Percentiles rank a stretch among this genome's conserved stretches.
Conservation (phyloP, 1,139 yeast species). For the Suhomyces guaymorum region DNA sequence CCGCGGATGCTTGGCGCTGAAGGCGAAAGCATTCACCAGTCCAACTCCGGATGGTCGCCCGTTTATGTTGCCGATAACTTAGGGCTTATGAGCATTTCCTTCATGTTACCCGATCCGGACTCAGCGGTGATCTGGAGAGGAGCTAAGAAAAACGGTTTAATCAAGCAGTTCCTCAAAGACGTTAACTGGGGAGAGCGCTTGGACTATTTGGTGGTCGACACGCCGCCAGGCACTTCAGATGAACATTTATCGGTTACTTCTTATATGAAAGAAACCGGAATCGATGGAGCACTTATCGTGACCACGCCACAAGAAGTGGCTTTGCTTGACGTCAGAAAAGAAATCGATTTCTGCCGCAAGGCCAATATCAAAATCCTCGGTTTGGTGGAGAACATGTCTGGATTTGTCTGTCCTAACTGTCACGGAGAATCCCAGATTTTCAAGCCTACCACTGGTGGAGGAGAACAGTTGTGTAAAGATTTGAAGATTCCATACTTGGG, state of each 20-base stretch:
- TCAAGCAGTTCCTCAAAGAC: conserved; percentile 90
- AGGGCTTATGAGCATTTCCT: conserved; percentile 94
- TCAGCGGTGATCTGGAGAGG: conserved; percentile 98
- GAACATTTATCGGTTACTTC: conserved; percentile 91
- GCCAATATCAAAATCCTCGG: conserved; percentile 87
- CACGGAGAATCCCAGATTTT: conserved; percentile 88
- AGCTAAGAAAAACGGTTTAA: conserved; percentile 87
- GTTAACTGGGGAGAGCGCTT: conserved; percentile 90
- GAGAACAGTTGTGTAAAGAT: conserved; percentile 78
- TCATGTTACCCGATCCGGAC: conserved; percentile 91
- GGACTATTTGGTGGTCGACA: conserved; percentile 88
- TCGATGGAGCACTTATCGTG: conserved; percentile 93
- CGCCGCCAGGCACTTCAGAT: conserved; percentile 98
- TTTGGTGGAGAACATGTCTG: conserved; percentile 95
- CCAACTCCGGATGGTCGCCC: conserved; percentile 95
- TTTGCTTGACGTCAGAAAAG: conserved; percentile 89
- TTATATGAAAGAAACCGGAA: conserved; percentile 84
- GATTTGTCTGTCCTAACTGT: conserved; percentile 96
- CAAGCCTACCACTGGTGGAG: conserved; percentile 97
- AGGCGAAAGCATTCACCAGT: conserved; percentile 83
- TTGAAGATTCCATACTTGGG: conserved; percentile 79
- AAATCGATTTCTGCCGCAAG: conserved; percentile 89
- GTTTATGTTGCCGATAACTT: conserved; percentile 93
- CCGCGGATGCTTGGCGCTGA: conserved; percentile 94
- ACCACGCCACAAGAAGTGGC: conserved; percentile 99